A percentile compares a stretch with the other conserved stretches of the same genome.
Conservation (phyloP, 23 red algal genomes). For the Gracilaria domingensis region DNA sequence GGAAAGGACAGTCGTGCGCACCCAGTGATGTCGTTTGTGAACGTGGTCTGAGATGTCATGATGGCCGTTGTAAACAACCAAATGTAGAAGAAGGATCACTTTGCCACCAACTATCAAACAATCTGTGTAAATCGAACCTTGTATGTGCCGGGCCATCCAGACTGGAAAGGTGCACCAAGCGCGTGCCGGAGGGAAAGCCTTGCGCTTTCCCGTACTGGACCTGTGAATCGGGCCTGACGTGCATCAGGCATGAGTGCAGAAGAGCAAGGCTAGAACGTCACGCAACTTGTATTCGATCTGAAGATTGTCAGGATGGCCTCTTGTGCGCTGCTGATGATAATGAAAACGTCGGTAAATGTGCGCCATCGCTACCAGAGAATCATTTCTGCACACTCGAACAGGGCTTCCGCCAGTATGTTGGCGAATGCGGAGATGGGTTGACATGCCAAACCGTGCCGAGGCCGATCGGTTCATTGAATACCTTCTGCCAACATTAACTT, state of each 20-base stretch:
- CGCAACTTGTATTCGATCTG: not conserved
- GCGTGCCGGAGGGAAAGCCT: not conserved
- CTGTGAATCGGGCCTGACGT: not conserved
- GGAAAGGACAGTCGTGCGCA: not conserved
- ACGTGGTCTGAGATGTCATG: not conserved
- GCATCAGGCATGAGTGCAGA: not conserved
- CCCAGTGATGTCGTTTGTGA: not conserved
- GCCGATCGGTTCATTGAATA: no score
- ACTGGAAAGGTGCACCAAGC: not conserved
- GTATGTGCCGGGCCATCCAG: not conserved
- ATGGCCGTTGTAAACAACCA: not conserved
- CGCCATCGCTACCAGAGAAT: not conserved
- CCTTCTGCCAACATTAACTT: no score
- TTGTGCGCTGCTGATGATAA: not conserved
- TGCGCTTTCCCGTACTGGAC: slow-evolving; percentile 31
- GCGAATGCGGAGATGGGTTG: not conserved
- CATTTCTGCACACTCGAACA: not conserved
- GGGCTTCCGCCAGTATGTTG: not conserved
- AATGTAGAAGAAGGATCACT: not conserved
- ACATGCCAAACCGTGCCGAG: not conserved
- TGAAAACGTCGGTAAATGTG: not conserved
- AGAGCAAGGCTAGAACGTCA: not conserved
- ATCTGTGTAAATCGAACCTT: not conserved
- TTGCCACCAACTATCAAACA: not conserved
- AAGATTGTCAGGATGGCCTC: not conserved